Conservation (phyloP, 2,329 filamentous ascomycete genomes). For the Claviceps spartinae region DNA sequence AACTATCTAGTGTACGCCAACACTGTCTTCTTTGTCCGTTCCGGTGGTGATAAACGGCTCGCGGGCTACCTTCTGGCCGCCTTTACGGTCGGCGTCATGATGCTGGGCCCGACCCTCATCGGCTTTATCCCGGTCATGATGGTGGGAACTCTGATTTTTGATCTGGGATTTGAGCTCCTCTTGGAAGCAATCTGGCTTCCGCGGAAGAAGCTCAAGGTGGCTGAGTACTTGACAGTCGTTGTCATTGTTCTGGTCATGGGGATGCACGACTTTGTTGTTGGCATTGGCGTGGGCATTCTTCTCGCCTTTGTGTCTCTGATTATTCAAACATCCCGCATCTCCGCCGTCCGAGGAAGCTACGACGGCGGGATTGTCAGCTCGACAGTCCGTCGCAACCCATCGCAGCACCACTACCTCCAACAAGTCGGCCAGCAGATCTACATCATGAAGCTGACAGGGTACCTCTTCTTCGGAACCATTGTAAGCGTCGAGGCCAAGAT, state of each 20-base stretch:
- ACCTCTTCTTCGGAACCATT: conserved; percentile 97
- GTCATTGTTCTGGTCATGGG: conserved; percentile 93
- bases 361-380: conserved; percentile 81
- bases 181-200: conserved; percentile 81
- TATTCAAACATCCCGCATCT: conserved; percentile 79
- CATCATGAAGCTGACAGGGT: conserved; percentile 83
- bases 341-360: conserved; percentile 81
- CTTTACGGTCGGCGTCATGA: conserved; percentile 68
- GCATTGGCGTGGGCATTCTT: conserved; percentile 82
- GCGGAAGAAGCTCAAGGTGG: conserved; percentile 69
- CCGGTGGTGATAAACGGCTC: conserved; percentile 73
- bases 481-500: conserved; percentile 89
- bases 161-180: conserved; percentile 84
- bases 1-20: conserved; percentile 98
- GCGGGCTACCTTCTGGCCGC: conserved; percentile 75
- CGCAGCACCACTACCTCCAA: conserved; percentile 75
- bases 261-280: conserved; percentile 88
- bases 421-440: conserved; percentile 80
- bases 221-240: conserved; percentile 83
- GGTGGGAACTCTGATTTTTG: conserved; percentile 87
- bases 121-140: conserved; percentile 95
- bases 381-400: conserved; percentile 79
- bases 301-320: conserved; percentile 85
- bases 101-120: conserved; percentile 76
- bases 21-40: conserved; percentile 90